Evolutionary conservation across 176 grass and related monocot species (phyloP), one percentile per base, ranked within the genome.

Genomic region (Phoenix dactylifera): DNA sequence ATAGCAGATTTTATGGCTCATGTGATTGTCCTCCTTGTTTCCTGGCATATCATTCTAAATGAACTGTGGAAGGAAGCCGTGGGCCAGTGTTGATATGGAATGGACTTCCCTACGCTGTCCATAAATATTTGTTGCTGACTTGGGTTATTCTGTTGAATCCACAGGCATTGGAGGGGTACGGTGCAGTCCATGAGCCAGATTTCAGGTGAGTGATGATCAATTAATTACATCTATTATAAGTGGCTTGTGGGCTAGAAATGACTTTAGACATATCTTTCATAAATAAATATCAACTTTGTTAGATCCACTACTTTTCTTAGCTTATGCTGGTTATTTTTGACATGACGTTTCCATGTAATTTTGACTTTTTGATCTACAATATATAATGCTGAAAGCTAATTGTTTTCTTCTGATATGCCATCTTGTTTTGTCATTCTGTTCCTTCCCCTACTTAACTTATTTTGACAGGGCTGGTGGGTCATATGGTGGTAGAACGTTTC

Each of bases 71-170:
- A 68, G 80, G 73, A 80, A 92, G 78, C 78, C 66, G 72, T 73
- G 58, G 66, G 82, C 73, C 57, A 64, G 80, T 88, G 71, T 86
- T 98, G 86, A 93, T 82, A 74, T 88, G 94, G 87, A 95, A 70
- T 81, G 81, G 83, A 82, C 89, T 84, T 79, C 80, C 77, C 53
- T 92, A 60, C 68, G 84, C 72, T 80, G 80, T 98, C 77, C 76
- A 73, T 92, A 80, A 77, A 55, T 67, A 70, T 77, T 78, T 76
- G 66, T 80, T 85, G 81, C 94, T 98, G 82, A 98, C 88, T 83
- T 84, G 28, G 68, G 78, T 89, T 90, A 96, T 90, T 93, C 94
- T 93, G 84, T 98, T 98, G 79, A 98, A 98, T 93, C 88, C 89
- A 98, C 94, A 98, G 94, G 94, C 88, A 83, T 77, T 75, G 1